These are phyloP conservation scores for Stephania yunnanensis DNA, from an alignment of 164 flowering plant genomes.

Conservation along the genomic window DNA sequence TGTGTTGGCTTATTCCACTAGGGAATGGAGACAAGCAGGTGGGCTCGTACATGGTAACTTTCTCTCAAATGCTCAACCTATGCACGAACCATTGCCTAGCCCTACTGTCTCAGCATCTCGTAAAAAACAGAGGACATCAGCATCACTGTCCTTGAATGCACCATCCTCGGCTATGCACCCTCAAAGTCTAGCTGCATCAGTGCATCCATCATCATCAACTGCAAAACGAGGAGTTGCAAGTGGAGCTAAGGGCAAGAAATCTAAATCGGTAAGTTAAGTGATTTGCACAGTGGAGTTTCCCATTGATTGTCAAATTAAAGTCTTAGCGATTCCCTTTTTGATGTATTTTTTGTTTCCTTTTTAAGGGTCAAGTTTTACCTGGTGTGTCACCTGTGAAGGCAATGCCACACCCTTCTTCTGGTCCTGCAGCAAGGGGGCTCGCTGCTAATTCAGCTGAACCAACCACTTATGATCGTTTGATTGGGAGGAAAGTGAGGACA, in stretches of 20 bases:
- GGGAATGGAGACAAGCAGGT: conserved; percentile 11
- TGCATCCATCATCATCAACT: conserved; percentile 12
- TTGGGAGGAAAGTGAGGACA: conserved; percentile 13
- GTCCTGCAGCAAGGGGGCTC: neutral
- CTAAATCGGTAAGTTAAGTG: conserved; percentile 4
- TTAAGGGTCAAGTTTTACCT: conserved; percentile 6
- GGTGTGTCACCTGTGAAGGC: conserved; percentile 2
- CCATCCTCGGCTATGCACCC: conserved; percentile 7
- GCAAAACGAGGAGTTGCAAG: conserved; percentile 11
- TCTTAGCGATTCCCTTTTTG: neutral
- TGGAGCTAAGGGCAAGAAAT: conserved; percentile 11
- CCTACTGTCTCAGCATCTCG: conserved; percentile 13
- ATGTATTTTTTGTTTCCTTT: neutral
- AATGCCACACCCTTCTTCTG: conserved; percentile 9
- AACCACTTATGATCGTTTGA: conserved; percentile 4
- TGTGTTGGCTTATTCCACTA: neutral
- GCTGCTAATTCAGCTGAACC: neutral
- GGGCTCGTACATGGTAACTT: conserved; percentile 1
- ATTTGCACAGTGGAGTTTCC: neutral
- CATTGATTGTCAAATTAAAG: neutral
- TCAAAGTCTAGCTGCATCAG: neutral
- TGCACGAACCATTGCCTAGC: conserved; percentile 10
- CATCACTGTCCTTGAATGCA: conserved; percentile 2
- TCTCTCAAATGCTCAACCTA: conserved; percentile 8
- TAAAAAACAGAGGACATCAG: conserved; percentile 8